These are phyloP conservation scores for Trametes punicea DNA, from an alignment of 768 basidiomycete species.

Conservation along the genomic window DNA sequence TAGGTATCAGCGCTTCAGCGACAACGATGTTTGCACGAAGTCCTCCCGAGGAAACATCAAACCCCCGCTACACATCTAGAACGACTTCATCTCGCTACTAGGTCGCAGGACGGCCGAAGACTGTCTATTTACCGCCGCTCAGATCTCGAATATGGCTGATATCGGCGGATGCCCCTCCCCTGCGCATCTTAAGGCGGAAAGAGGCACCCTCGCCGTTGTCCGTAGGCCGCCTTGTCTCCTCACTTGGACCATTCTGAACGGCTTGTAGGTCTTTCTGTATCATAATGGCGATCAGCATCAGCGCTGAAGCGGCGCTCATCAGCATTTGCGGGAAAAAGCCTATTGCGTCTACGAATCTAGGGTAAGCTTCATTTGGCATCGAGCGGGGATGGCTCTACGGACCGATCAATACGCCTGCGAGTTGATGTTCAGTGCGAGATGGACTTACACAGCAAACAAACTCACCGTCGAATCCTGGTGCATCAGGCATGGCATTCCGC, in stretches of 20 bases:
- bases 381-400: constrained; percentile 21
- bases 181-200: constrained; percentile 24
- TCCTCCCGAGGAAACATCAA: no score
- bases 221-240: constrained; percentile 1
- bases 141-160: constrained; percentile 22
- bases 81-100: neutral
- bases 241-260: neutral
- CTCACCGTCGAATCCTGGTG: constrained; percentile 47
- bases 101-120: neutral
- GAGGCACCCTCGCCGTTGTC: constrained; percentile 22
- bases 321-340: constrained; percentile 62
- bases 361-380: neutral
- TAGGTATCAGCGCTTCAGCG: no score
- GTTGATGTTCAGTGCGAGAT: neutral
- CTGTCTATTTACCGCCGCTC: neutral
- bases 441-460: neutral
- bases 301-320: constrained; percentile 38
- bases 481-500: constrained; percentile 55
- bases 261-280: constrained; percentile 38
- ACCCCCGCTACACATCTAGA: no score
- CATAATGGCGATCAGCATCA: constrained; percentile 41
- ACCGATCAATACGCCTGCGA: constrained; percentile 48
- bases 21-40: no score
- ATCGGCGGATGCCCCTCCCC: constrained; percentile 25
- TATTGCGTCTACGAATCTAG: constrained; percentile 41